These are phyloP conservation scores for Quillaja saponaria DNA, from an alignment of 306 rosid genomes.

Conservation along the genomic window DNA sequence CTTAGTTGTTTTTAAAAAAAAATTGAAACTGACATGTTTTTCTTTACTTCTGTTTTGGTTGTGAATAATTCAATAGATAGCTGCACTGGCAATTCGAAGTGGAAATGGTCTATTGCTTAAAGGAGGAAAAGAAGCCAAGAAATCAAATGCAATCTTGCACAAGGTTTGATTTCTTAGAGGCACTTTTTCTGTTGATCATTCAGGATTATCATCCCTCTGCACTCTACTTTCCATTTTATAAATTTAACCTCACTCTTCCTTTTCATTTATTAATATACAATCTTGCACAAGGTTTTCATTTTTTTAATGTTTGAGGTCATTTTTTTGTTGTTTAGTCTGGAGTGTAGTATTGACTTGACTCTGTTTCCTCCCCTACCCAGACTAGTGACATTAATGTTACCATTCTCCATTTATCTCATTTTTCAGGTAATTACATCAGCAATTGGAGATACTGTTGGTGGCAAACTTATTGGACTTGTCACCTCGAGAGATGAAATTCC, in stretches of 20 bases:
- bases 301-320: constrained; percentile 15
- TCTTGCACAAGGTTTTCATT: constrained; percentile 75
- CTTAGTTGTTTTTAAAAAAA: background rate
- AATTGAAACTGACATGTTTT: background rate
- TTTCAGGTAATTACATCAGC: constrained; percentile 73
- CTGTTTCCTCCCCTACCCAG: background rate
- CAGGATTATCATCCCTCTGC: no score
- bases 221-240: constrained; percentile 5
- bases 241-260: no score
- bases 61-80: constrained; percentile 59
- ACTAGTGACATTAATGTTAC: constrained; percentile 1
- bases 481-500: constrained; percentile 86
- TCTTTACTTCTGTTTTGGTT: constrained; percentile 20
- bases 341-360: background rate
- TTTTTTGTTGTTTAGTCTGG: background rate
- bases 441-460: constrained; percentile 65
- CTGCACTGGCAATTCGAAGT: constrained; percentile 83
- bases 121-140: constrained; percentile 88
- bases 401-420: constrained; percentile 22
- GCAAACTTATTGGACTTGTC: constrained; percentile 80
- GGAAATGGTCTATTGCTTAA: constrained; percentile 92
- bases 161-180: constrained; percentile 55
- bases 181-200: background rate
- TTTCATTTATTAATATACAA: no score
- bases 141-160: constrained; percentile 75